These are phyloP conservation scores for Samsoniella hepiali DNA, from an alignment of 2,329 filamentous ascomycete species.

Conservation along the genomic window DNA sequence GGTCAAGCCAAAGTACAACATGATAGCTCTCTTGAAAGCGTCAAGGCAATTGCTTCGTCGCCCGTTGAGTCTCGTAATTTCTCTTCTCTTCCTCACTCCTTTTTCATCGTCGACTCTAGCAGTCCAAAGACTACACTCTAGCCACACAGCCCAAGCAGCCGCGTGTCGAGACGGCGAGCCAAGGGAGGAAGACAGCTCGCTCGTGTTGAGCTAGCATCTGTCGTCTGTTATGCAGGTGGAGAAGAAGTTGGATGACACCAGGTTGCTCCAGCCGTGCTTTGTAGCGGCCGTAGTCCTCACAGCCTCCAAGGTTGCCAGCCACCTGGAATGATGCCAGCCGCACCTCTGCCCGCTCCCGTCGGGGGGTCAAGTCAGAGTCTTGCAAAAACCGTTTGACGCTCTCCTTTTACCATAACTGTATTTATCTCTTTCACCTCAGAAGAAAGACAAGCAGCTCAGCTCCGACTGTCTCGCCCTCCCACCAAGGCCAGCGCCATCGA, in stretches of 20 bases:
- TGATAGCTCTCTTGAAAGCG: too few species aligned
- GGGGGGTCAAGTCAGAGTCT: not conserved
- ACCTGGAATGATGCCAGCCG: not conserved
- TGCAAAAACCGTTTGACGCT: not conserved
- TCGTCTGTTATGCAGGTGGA: constrained; percentile 1
- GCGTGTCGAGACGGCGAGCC: not conserved
- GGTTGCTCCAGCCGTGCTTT: too few species aligned
- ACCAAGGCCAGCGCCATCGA: not conserved
- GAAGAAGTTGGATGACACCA: not conserved
- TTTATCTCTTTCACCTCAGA: not conserved
- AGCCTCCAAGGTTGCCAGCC: not conserved
- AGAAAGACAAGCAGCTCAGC: not conserved
- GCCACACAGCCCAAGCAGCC: not conserved
- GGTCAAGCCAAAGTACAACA: too few species aligned
- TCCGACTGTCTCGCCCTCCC: not conserved
- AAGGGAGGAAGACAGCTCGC: not conserved
- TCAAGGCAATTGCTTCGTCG: too few species aligned
- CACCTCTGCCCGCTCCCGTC: not conserved
- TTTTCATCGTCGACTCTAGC: too few species aligned
- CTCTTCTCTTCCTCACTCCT: too few species aligned
- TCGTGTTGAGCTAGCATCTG: not conserved
- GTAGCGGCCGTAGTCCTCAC: too few species aligned
- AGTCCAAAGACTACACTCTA: too few species aligned
- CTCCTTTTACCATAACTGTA: not conserved
- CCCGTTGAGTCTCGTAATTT: too few species aligned